These are phyloP conservation scores for Colletotrichum chrysophilum DNA, from an alignment of 2,329 filamentous ascomycete species.

Conservation along the genomic window DNA sequence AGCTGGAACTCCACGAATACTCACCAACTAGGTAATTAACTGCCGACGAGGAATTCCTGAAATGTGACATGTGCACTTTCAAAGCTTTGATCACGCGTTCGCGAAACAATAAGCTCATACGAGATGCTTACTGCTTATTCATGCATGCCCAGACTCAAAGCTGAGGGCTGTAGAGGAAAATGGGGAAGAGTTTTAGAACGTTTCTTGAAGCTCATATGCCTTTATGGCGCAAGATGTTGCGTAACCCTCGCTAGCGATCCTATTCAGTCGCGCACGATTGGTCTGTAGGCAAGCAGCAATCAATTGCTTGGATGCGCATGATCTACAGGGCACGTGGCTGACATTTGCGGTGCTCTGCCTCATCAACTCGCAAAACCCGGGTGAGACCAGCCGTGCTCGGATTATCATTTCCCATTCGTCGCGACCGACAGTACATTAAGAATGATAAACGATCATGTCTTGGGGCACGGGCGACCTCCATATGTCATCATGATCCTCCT, in stretches of 20 bases:
- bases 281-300: background rate
- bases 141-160: background rate
- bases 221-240: background rate
- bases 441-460: background rate
- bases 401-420: background rate
- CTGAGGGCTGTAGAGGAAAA: background rate
- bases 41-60: fast-evolving
- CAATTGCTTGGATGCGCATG: background rate
- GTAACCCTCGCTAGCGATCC: background rate
- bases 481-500: background rate
- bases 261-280: background rate
- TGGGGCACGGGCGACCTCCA: background rate
- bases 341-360: background rate
- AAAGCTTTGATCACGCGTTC: background rate
- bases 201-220: background rate
- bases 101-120: fast-evolving
- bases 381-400: background rate
- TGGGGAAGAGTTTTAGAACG: background rate
- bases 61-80: background rate
- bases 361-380: background rate
- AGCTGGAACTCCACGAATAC: background rate
- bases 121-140: background rate
- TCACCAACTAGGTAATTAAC: background rate
- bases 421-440: background rate
- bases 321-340: background rate